Conservation (phyloP, 2,329 filamentous ascomycete genomes). For the Byssothecium circinans region DNA sequence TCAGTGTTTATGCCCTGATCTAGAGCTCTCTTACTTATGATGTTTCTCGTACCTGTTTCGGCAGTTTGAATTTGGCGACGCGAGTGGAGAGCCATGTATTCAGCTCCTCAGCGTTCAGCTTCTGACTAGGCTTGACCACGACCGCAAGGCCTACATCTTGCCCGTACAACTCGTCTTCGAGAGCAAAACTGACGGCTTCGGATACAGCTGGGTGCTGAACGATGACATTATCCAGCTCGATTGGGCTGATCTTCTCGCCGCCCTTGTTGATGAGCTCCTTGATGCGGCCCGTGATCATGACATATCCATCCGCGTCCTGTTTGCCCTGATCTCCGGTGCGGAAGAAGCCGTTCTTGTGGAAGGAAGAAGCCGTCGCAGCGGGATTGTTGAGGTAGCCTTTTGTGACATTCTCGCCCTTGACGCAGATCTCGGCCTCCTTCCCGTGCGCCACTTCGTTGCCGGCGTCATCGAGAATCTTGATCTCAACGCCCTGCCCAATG, state of each 20-base stretch:
- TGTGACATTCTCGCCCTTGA: conserved; percentile 80
- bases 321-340: conserved; percentile 85
- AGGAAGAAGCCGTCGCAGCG: conserved; percentile 72
- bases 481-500: conserved; percentile 78
- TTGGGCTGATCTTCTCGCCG: conserved; percentile 86
- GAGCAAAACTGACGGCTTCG: conserved; percentile 81
- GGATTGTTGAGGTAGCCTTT: conserved; percentile 84
- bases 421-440: conserved; percentile 78
- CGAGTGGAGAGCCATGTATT: conserved; percentile 69
- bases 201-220: conserved; percentile 71
- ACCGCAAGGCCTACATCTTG: conserved; percentile 79
- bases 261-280: conserved; percentile 93
- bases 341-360: conserved; percentile 78
- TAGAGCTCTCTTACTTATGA: neutral
- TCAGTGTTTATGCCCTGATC: conserved; percentile 20
- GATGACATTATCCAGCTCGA: conserved; percentile 82
- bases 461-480: conserved; percentile 72
- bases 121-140: conserved; percentile 67
- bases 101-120: conserved; percentile 60
- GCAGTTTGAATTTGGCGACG: conserved; percentile 81
- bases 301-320: conserved; percentile 76
- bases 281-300: conserved; percentile 86
- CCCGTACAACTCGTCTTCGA: conserved; percentile 80
- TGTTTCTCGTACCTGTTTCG: conserved; percentile 67
- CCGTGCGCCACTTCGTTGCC: conserved; percentile 71